Percentiles rank a stretch among this genome's conserved stretches.
phyloP scores from a whole-genome alignment of 1,284 basidiomycete genomes.

The Puccinia brachypodii region DNA sequence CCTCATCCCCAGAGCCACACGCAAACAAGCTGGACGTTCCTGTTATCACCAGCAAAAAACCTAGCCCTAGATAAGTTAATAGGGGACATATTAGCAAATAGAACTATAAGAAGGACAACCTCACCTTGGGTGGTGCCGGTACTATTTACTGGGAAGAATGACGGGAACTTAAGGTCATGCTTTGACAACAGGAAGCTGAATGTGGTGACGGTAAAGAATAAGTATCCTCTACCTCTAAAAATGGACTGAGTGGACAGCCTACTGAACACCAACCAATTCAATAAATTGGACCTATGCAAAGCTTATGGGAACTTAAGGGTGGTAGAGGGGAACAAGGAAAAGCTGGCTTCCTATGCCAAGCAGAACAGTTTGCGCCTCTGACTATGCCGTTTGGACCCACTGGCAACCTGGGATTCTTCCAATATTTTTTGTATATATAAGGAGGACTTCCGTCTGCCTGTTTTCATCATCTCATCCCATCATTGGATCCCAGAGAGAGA shows the following conservation, averaged over 20 bases:
- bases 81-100: no score
- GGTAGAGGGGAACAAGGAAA: constrained; percentile 55
- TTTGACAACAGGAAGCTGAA: constrained; percentile 62
- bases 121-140: constrained; percentile 59
- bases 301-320: constrained; percentile 58
- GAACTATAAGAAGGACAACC: no score
- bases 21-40: no score
- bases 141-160: constrained; percentile 62
- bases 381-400: constrained; percentile 25
- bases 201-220: constrained; percentile 57
- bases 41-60: no score
- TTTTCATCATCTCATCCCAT: no score
- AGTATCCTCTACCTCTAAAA: constrained; percentile 58
- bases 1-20: no score
- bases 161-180: constrained; percentile 58
- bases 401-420: not conserved
- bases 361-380: not conserved
- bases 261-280: constrained; percentile 55
- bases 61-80: no score
- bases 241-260: constrained; percentile 58
- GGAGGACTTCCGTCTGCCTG: no score
- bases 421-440: no score
- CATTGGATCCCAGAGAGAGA: no score
- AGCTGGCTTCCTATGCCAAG: not conserved
- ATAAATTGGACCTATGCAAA: constrained; percentile 57